A percentile compares a stretch with the other conserved stretches of the same genome.
Conservation (phyloP, 2,329 filamentous ascomycete species). For the Colletotrichum sp. region DNA sequence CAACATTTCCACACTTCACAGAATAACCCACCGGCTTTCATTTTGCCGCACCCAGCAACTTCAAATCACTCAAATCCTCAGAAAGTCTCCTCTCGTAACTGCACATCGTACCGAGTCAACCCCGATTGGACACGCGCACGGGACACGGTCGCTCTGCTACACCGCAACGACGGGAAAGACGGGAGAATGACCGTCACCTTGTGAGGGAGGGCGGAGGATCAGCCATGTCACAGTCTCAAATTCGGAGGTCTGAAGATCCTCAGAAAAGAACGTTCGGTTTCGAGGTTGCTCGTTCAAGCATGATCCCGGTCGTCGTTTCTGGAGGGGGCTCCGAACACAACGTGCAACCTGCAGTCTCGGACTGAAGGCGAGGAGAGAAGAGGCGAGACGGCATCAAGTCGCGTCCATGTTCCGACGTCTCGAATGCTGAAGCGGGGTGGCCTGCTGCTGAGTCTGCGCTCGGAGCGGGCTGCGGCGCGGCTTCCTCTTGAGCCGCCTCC, state of each 20-base stretch:
- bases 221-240: slow-evolving; percentile 9
- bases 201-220: not conserved
- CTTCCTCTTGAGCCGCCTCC: not conserved
- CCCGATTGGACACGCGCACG: not conserved
- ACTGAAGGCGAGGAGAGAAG: not conserved
- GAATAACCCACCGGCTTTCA: not conserved
- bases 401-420: slow-evolving; percentile 16
- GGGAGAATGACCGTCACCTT: not conserved
- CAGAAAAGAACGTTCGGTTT: not conserved
- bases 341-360: not conserved
- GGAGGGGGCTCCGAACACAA: not conserved
- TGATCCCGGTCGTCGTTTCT: not conserved
- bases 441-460: not conserved
- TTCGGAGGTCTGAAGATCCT: not conserved
- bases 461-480: not conserved
- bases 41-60: not conserved
- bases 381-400: slow-evolving; percentile 6
- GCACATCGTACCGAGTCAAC: not conserved
- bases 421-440: not conserved
- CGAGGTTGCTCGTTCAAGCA: not conserved
- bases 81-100: not conserved
- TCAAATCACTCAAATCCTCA: not conserved
- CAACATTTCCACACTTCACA: not conserved
- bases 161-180: not conserved
- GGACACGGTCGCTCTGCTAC: not conserved